Evolutionary conservation across 331 rosid species (phyloP).

Genomic region (Malus hybrid): DNA sequence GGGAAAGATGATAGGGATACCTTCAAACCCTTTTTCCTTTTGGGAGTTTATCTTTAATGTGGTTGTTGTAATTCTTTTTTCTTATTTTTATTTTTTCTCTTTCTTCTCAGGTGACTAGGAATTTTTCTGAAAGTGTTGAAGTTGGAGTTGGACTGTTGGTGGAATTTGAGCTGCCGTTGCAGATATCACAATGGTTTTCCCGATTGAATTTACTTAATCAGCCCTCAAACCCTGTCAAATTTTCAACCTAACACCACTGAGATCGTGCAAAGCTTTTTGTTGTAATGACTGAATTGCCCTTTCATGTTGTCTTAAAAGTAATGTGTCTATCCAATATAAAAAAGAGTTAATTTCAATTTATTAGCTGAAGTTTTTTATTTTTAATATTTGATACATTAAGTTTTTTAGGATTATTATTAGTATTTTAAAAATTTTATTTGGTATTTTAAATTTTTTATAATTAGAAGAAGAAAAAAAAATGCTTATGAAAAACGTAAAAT

Average conservation of each 20-base stretch:
- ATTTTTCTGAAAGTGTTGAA: neutral
- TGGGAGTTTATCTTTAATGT: constrained; percentile 8
- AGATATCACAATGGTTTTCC: constrained; percentile 32
- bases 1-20: constrained; percentile 27
- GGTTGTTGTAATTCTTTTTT: neutral
- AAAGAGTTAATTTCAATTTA: no score
- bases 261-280: neutral
- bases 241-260: constrained; percentile 8
- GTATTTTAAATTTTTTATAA: no score
- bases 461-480: no score
- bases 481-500: no score
- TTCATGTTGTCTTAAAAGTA: neutral
- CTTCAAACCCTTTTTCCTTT: constrained; percentile 20
- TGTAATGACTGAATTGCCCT: constrained; percentile 13
- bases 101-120: constrained; percentile 3
- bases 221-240: constrained; percentile 23
- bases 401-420: no score
- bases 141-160: constrained; percentile 26
- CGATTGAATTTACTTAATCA: constrained; percentile 10
- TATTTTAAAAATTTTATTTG: no score
- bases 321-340: neutral
- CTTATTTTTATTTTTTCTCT: neutral
- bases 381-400: no score
- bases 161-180: constrained; percentile 31
- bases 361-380: no score